Evolutionary conservation across 495 filamentous ascomycete genomes (phyloP), one percentile per base, ranked within the genome.

Genomic region (Daldinia grandis): DNA sequence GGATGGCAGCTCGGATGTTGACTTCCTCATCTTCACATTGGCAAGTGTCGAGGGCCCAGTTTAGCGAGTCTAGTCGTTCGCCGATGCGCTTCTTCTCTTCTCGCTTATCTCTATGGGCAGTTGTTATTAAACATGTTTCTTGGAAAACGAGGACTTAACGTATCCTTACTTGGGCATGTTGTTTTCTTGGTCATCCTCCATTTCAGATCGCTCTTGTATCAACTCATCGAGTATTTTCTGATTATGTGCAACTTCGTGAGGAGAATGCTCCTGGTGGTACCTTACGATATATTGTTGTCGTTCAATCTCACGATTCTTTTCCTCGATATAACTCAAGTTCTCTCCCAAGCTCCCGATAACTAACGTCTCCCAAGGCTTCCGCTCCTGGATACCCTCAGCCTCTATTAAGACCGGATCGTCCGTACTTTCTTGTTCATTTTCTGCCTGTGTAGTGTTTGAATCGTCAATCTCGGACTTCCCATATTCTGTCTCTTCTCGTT

Each of bases 1-100:
- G 51, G 49, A 84, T 81, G 44, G 82, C 82, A 25, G 79, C 80
- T 31, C 72, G 58, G 55, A 85, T 84, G 66, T 85, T 84, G 17
- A 67, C 60, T n/a, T 64, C 62, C 61, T 86, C 82, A 4, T 76
- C 77, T 24, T 75, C 71, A 64, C 82, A 82, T 37, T 74, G 61
- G 51, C 75, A 80, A 21, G 64, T 74, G 0, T 72, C 63, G 15
- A 84, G 73, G 8, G 74, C 66, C 64, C 66, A 69, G 30, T 67
- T 57, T 27, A 86, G 67, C 31, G 73, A 1, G 0, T 78, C 47
- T 2, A 83, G 21, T 17, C 81, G 81, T 14, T 73, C 35, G 15
- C 67, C 58, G 19, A 84, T 78, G 27, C 74, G 76, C 5, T 57
- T 65, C 24, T 35, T 24, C 33, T 78, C 63, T 33, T 76, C 74